Percentiles rank a stretch among this genome's conserved stretches.
phyloP scores from a whole-genome alignment of 768 basidiomycete genomes.

The Mycena vitilis region DNA sequence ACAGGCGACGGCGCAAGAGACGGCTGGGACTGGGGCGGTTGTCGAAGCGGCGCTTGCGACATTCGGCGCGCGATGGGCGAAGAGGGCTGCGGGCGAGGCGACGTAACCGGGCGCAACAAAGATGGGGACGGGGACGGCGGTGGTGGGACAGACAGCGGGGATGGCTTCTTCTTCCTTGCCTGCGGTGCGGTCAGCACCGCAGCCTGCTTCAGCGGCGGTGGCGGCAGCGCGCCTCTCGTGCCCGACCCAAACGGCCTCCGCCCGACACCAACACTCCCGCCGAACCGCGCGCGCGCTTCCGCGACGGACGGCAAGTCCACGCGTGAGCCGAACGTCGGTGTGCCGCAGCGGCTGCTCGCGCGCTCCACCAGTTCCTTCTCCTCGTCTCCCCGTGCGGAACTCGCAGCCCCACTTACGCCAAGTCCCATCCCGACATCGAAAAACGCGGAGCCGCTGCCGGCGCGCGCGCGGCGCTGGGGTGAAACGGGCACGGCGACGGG shows the following conservation, averaged over 20 bases:
- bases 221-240: slow-evolving; percentile 10
- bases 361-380: slow-evolving; percentile 55
- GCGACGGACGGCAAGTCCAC: slow-evolving; percentile 58
- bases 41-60: slow-evolving; percentile 38
- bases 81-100: slow-evolving; percentile 24
- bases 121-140: slow-evolving; percentile 38
- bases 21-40: slow-evolving; percentile 30
- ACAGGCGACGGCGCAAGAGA: slow-evolving; percentile 29
- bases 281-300: slow-evolving; percentile 57
- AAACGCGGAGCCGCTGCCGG: slow-evolving; percentile 40
- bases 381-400: slow-evolving; percentile 23
- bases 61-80: slow-evolving; percentile 37
- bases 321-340: slow-evolving; percentile 72
- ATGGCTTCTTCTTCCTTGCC: slow-evolving; percentile 50
- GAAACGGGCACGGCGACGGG: slow-evolving; percentile 64
- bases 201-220: slow-evolving; percentile 40
- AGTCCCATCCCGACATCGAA: slow-evolving; percentile 35
- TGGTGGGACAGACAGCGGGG: slow-evolving; percentile 43
- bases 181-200: slow-evolving; percentile 36
- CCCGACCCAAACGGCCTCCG: slow-evolving; percentile 30
- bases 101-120: slow-evolving; percentile 20
- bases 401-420: slow-evolving; percentile 12
- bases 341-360: slow-evolving; percentile 65
- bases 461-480: slow-evolving; percentile 36
- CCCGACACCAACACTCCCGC: slow-evolving; percentile 38